These are phyloP conservation scores for Eremothecium gossypii DNA, from an alignment of 1,139 yeast species.

Conservation along the genomic window DNA sequence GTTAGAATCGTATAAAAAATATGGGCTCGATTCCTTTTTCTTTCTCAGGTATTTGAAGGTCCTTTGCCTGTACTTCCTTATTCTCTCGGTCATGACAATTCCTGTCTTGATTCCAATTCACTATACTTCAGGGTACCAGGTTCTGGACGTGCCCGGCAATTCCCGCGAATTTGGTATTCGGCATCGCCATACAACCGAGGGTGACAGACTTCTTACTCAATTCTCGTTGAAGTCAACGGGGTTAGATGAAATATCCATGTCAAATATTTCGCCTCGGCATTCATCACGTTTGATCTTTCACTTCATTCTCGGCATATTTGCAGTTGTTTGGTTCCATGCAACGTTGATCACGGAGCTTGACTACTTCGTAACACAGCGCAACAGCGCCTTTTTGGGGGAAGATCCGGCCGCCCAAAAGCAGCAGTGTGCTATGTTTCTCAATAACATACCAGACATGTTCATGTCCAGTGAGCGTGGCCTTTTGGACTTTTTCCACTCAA, in stretches of 20 bases:
- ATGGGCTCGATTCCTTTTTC: constrained; percentile 61
- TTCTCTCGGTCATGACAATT: constrained; percentile 43
- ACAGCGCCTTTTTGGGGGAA: constrained; percentile 31
- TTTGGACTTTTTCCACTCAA: constrained; percentile 24
- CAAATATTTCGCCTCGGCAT: constrained; percentile 46
- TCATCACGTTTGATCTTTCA: constrained; percentile 43
- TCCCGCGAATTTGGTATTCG: constrained; percentile 5
- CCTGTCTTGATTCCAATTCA: constrained; percentile 52
- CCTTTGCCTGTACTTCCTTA: constrained; percentile 39
- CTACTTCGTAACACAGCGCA: constrained; percentile 33
- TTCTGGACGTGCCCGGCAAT: constrained; percentile 16
- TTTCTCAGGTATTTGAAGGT: constrained; percentile 47
- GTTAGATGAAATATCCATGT: constrained; percentile 50
- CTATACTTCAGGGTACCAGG: constrained; percentile 34
- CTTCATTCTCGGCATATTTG: constrained; percentile 43
- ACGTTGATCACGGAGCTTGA: constrained; percentile 43
- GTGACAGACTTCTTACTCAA: constrained; percentile 27
- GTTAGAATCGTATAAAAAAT: constrained; percentile 36
- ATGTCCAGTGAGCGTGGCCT: constrained; percentile 32
- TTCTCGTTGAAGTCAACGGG: constrained; percentile 30
- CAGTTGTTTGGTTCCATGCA: constrained; percentile 46
- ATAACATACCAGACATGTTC: constrained; percentile 37
- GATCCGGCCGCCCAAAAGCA: constrained; percentile 29
- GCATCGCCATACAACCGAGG: constrained; percentile 12
- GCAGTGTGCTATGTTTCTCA: constrained; percentile 38